A percentile compares a stretch with the other conserved stretches of the same genome.
phyloP scores from a whole-genome alignment of 2,329 filamentous ascomycete species.

The Rhynchosporium agropyri region DNA sequence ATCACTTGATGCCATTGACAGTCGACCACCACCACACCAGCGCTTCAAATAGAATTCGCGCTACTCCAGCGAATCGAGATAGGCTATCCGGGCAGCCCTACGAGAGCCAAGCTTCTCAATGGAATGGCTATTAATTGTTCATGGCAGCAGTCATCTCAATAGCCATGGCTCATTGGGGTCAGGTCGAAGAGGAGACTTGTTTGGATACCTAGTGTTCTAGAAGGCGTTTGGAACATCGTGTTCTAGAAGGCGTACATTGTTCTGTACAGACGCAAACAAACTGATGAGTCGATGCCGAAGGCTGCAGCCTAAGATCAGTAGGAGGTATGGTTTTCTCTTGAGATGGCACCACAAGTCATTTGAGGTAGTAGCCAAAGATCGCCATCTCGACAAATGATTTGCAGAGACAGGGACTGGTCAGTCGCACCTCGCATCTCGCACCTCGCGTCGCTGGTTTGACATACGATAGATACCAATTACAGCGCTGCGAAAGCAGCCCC shows the following conservation, averaged over 20 bases:
- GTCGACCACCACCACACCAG: not conserved
- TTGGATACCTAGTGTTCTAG: not conserved
- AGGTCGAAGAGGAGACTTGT: not conserved
- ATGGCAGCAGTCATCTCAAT: not conserved
- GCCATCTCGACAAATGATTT: slow-evolving; percentile 7
- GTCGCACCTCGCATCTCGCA: not conserved
- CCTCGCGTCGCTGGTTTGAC: not conserved
- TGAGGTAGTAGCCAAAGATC: slow-evolving; percentile 17
- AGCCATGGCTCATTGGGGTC: not conserved
- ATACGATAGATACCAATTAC: slow-evolving; percentile 15
- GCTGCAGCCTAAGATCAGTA: slow-evolving; percentile 3
- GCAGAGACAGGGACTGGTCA: not conserved
- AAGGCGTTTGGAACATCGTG: not conserved
- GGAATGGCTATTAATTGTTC: slow-evolving; percentile 13
- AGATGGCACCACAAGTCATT: slow-evolving; percentile 17
- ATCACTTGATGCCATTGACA: slow-evolving; percentile 19
- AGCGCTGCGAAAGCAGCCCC: slow-evolving; percentile 8
- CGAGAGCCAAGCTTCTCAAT: slow-evolving; percentile 19
- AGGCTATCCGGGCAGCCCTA: slow-evolving; percentile 28
- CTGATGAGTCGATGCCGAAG: slow-evolving; percentile 5
- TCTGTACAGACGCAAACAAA: not conserved
- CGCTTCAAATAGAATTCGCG: slow-evolving; percentile 34
- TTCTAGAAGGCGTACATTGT: slow-evolving; percentile 1
- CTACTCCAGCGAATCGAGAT: slow-evolving; percentile 28
- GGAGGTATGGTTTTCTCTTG: not conserved